Evolutionary conservation across 345 rosid species (phyloP).

Genomic region (Eucalyptus fibrosa): DNA sequence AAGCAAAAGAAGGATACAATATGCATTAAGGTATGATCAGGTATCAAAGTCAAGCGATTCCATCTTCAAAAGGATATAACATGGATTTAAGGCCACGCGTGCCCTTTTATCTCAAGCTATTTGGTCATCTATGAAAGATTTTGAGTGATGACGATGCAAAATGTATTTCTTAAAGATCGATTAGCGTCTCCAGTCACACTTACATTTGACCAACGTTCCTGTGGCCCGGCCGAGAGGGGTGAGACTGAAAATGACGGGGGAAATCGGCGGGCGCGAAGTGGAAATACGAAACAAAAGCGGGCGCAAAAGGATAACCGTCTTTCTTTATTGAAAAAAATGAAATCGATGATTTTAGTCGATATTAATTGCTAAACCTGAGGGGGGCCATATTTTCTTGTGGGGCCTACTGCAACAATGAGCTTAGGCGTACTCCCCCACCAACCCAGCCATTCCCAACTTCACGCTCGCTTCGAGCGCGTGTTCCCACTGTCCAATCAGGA

Average conservation of each 20-base stretch:
- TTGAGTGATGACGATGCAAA: background rate
- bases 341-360: background rate
- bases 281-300: background rate
- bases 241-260: background rate
- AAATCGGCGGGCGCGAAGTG: background rate
- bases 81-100: background rate
- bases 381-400: background rate
- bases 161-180: background rate
- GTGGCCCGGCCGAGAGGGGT: background rate
- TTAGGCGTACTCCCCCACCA: background rate
- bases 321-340: background rate
- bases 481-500: background rate
- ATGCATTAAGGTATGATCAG: background rate
- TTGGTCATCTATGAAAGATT: background rate
- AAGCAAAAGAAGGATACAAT: background rate
- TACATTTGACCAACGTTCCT: background rate
- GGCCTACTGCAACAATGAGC: background rate
- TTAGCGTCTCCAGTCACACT: background rate
- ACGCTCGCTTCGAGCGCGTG: background rate
- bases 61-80: background rate
- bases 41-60: background rate
- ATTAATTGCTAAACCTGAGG: background rate
- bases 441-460: background rate
- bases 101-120: background rate
- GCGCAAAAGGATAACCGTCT: background rate